A percentile compares a stretch with the other conserved stretches of the same genome.
Evolutionary conservation across 2,329 filamentous ascomycete species (phyloP).

Genomic region (Botrytis medusae): DNA sequence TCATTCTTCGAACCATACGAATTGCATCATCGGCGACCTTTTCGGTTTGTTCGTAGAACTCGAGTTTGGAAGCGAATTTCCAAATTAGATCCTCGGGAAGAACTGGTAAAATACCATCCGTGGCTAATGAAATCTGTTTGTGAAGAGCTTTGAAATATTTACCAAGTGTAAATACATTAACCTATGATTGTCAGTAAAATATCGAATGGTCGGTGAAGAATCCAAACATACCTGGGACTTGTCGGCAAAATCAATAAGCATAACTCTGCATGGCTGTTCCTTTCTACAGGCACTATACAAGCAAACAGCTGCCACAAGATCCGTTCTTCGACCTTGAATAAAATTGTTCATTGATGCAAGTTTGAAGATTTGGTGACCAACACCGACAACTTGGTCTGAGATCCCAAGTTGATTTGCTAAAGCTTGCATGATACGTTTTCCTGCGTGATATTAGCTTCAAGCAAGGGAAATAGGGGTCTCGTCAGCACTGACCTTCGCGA

Average conservation of each 20-base stretch:
- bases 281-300: slow-evolving; percentile 86
- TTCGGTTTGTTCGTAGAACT: slow-evolving; percentile 79
- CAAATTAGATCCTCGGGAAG: slow-evolving; percentile 88
- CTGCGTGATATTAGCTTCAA: slow-evolving; percentile 24
- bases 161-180: slow-evolving; percentile 91
- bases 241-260: slow-evolving; percentile 96
- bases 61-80: slow-evolving; percentile 86
- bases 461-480: background rate
- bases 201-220: background rate
- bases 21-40: slow-evolving; percentile 87
- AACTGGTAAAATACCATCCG: slow-evolving; percentile 65
- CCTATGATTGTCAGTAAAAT: slow-evolving; percentile 40
- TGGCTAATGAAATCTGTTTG: slow-evolving; percentile 68
- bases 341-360: slow-evolving; percentile 73
- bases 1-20: slow-evolving; percentile 88
- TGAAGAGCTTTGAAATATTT: slow-evolving; percentile 84
- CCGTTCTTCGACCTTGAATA: slow-evolving; percentile 80
- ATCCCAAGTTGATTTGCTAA: slow-evolving; percentile 61
- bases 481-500: slow-evolving; percentile 44
- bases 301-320: slow-evolving; percentile 85
- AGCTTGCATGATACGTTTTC: slow-evolving; percentile 57
- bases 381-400: slow-evolving; percentile 61
- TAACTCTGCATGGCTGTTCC: slow-evolving; percentile 75
- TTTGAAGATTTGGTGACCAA: slow-evolving; percentile 72
- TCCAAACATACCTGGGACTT: slow-evolving; percentile 54